Evolutionary conservation across 2,329 filamentous ascomycete species (phyloP).

Genomic region (Colletotrichum higginsianum): DNA sequence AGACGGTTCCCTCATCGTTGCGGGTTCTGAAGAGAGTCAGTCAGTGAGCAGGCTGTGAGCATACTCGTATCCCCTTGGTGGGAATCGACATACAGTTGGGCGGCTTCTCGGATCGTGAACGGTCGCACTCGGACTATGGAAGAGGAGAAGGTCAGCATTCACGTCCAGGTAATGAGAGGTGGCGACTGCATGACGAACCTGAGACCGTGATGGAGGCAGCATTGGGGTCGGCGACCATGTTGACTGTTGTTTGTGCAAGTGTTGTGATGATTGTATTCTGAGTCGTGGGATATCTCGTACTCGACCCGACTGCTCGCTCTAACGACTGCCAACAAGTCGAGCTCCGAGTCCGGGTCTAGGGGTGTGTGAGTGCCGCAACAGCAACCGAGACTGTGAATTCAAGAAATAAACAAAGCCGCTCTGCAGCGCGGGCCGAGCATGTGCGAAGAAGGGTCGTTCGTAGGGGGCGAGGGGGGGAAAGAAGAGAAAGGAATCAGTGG

Average conservation of each 20-base stretch:
- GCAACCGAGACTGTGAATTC: constrained; percentile 18
- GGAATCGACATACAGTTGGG: constrained; percentile 76
- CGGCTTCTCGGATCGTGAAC: constrained; percentile 91
- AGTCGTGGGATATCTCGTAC: constrained; percentile 5
- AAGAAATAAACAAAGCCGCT: constrained; percentile 43
- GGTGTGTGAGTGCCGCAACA: not conserved
- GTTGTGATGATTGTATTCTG: constrained; percentile 17
- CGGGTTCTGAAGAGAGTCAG: constrained; percentile 50
- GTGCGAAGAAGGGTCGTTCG: constrained; percentile 11
- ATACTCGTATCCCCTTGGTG: not conserved
- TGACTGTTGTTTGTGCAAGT: not conserved
- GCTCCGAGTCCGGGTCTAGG: constrained; percentile 6
- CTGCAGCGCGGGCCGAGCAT: constrained; percentile 40
- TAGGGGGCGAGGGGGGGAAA: not conserved
- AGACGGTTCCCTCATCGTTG: constrained; percentile 87
- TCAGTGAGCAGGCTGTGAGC: constrained; percentile 18
- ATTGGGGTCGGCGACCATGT: constrained; percentile 56
- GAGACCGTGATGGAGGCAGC: constrained; percentile 73
- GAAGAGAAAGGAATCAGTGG: not conserved
- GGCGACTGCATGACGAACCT: constrained; percentile 55
- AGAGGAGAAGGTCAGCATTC: constrained; percentile 11
- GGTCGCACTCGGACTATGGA: constrained; percentile 76
- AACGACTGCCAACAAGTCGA: constrained; percentile 29
- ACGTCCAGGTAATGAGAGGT: not conserved
- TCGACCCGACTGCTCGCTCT: constrained; percentile 24